phyloP scores from a whole-genome alignment of 2,329 filamentous ascomycete species.

The Verticillium dahliae region DNA sequence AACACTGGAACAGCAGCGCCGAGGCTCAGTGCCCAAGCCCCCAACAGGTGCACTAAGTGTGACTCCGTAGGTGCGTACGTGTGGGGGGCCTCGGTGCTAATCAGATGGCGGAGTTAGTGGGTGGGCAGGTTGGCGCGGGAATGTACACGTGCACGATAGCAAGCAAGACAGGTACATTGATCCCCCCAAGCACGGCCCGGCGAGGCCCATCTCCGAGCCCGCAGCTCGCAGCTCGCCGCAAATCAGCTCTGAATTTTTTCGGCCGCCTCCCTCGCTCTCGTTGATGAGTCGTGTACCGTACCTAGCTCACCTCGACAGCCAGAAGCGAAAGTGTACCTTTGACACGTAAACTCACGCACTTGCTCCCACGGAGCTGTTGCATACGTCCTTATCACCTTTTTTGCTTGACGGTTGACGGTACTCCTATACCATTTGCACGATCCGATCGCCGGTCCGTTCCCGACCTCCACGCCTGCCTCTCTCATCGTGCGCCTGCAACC shows the following conservation, averaged over 20 bases:
- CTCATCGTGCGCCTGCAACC: background rate
- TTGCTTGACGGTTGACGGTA: background rate
- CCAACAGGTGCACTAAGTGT: background rate
- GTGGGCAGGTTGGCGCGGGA: background rate
- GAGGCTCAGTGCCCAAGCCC: background rate
- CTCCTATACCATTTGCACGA: background rate
- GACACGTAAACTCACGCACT: background rate
- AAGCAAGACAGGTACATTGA: background rate
- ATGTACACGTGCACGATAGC: background rate
- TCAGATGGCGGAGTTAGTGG: background rate
- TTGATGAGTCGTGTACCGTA: background rate
- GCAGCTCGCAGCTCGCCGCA: background rate
- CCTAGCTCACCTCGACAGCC: background rate
- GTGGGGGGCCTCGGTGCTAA: background rate
- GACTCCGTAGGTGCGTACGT: background rate
- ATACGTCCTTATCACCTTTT: background rate
- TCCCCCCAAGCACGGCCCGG: background rate
- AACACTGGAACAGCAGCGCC: background rate
- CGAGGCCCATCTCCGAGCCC: background rate
- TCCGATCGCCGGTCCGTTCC: background rate
- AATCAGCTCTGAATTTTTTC: conserved; percentile 1
- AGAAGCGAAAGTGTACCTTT: background rate
- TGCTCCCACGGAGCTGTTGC: background rate
- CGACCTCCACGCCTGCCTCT: background rate
- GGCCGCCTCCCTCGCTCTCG: background rate